Conservation (phyloP, 2,329 filamentous ascomycete species). For the Davidsoniella neocaledoniae region DNA sequence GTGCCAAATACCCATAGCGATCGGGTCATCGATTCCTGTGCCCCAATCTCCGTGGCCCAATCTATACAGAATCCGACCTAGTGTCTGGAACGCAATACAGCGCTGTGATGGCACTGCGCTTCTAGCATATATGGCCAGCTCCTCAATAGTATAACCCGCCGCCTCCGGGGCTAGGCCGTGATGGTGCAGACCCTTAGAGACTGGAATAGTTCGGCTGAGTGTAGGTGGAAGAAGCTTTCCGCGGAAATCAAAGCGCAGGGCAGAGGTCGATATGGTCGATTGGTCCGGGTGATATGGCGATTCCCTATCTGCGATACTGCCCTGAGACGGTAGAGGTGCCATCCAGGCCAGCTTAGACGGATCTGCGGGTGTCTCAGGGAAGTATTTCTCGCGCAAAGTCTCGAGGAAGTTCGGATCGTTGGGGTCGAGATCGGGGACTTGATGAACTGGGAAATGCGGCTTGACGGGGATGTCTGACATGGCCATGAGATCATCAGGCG, state of each 20-base stretch:
- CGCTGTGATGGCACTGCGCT: constrained; percentile 74
- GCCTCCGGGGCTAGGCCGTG: constrained; percentile 85
- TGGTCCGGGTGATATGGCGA: constrained; percentile 72
- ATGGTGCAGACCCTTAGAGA: constrained; percentile 72
- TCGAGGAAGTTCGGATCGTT: constrained; percentile 66
- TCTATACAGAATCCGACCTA: constrained; percentile 71
- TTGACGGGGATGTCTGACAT: constrained; percentile 24
- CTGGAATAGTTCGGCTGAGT: constrained; percentile 56
- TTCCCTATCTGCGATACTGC: constrained; percentile 47
- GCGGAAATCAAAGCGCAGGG: constrained; percentile 77
- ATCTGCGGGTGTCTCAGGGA: constrained; percentile 71
- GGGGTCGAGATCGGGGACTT: constrained; percentile 60
- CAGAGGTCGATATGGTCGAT: constrained; percentile 51
- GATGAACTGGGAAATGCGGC: constrained; percentile 46
- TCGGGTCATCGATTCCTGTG: constrained; percentile 35
- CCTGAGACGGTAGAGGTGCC: constrained; percentile 49
- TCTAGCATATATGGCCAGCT: constrained; percentile 64
- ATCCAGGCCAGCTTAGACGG: constrained; percentile 84
- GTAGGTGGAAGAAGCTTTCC: constrained; percentile 66
- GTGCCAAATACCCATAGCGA: constrained; percentile 70
- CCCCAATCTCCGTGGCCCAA: constrained; percentile 60
- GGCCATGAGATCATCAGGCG: constrained; percentile 27
- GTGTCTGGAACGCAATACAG: constrained; percentile 79
- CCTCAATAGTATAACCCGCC: constrained; percentile 82
- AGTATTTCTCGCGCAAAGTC: constrained; percentile 83